Conservation (phyloP, 331 rosid genomes). For the Telfairia occidentalis region DNA sequence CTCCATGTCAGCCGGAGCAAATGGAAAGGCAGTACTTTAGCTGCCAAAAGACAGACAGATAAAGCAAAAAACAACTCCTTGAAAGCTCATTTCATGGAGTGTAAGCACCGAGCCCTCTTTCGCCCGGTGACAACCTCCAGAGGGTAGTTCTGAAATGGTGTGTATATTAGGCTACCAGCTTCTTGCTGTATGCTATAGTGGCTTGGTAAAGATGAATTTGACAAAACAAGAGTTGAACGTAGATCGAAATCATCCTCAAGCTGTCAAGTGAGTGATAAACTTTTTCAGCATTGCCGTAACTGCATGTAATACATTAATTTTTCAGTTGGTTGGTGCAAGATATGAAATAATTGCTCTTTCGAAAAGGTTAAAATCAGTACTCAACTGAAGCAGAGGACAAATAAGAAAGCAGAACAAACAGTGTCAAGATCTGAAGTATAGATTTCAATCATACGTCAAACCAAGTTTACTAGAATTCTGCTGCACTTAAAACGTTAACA, state of each 20-base stretch:
- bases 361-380: neutral
- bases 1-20: slow-evolving; percentile 4
- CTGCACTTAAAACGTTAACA: neutral
- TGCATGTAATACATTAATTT: neutral
- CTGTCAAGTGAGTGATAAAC: neutral
- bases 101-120: slow-evolving; percentile 1
- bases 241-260: neutral
- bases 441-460: neutral
- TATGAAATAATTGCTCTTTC: neutral
- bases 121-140: neutral
- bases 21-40: neutral
- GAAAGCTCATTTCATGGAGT: neutral
- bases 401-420: neutral
- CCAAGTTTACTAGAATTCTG: neutral
- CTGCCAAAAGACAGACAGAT: neutral
- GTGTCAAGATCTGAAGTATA: neutral
- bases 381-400: neutral
- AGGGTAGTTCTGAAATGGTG: neutral
- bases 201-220: neutral
- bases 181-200: neutral
- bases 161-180: neutral
- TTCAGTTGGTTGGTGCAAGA: neutral
- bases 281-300: neutral
- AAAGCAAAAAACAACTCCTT: slow-evolving; percentile 1
- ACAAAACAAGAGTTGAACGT: neutral